Percentiles rank a stretch among this genome's conserved stretches.
Conservation (phyloP, 2,329 filamentous ascomycete species). For the Dendryphion nanum region DNA sequence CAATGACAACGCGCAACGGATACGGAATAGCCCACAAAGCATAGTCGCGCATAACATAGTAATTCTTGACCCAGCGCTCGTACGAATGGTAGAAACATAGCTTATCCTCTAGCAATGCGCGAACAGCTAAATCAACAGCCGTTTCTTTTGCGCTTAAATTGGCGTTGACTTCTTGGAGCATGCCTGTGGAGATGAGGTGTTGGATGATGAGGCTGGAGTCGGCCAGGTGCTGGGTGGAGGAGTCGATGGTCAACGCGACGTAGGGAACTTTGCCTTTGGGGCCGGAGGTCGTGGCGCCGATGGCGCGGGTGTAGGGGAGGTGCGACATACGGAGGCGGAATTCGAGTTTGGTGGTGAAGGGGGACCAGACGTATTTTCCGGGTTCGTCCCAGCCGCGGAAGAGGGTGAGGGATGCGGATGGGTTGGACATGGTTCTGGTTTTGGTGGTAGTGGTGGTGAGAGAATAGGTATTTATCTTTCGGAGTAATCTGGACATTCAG, state of each 20-base stretch:
- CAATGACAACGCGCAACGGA: constrained; percentile 52
- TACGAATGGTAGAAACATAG: constrained; percentile 55
- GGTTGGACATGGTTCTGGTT: constrained; percentile 1
- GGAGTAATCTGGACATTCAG: no score
- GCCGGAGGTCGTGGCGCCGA: constrained; percentile 46
- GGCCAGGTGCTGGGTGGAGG: constrained; percentile 31
- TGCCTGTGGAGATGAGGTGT: constrained; percentile 41
- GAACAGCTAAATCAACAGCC: constrained; percentile 53
- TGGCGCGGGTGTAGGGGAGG: constrained; percentile 47
- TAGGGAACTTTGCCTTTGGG: constrained; percentile 64
- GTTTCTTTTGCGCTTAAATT: constrained; percentile 39
- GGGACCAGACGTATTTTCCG: constrained; percentile 56
- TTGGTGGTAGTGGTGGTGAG: no score
- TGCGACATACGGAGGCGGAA: constrained; percentile 56
- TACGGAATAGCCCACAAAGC: constrained; percentile 52
- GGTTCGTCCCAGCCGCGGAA: constrained; percentile 51
- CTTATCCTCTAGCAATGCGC: constrained; percentile 60
- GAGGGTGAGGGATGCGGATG: constrained; percentile 37
- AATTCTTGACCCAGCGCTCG: constrained; percentile 62
- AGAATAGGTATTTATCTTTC: no score
- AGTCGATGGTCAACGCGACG: constrained; percentile 34
- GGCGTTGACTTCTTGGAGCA: constrained; percentile 52
- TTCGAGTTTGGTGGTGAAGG: constrained; percentile 63
- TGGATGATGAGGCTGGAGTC: constrained; percentile 59
- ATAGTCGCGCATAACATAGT: constrained; percentile 56